Evolutionary conservation across 768 basidiomycete species (phyloP), one percentile per base, ranked within the genome.

Genomic region (Suillus americanus): DNA sequence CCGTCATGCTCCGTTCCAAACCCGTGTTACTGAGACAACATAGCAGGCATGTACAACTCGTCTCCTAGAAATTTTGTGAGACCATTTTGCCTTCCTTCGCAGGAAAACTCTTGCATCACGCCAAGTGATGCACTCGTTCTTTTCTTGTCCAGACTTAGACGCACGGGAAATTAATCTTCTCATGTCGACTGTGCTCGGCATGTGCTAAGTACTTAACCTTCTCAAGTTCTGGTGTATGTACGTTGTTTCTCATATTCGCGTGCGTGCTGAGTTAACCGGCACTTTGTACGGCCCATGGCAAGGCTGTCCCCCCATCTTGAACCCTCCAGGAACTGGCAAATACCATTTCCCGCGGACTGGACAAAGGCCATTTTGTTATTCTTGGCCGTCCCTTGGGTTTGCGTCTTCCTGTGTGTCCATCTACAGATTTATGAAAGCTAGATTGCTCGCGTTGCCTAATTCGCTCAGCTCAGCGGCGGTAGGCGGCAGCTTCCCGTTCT

Each of bases 151-250:
- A 9, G 23, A 56, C 28, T 53, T 53, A 33, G 18, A 54, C 20
- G 20, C 18, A 25, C 16, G 56, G 56, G 56, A 57, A 57, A 33
- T 54, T 54, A 54, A 54, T 54, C 20, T 54, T 54, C 53, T 54
- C 33, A n/a, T 30, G 30, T 30, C 30, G 30, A 30, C 30, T 30
- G 5, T 30, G 5, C 30, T 30, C 35, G 35, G 51, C 18, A 30
- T 18, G 16, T 28, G 30, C 30, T 30, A 30, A 30, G 30, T 30
- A 53, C 51, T 53, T 30, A 53, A 53, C 28, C 28, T 30, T 20
- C 51, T 30, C 30, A 30, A 20, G 28, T 30, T 12, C 51, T 30
- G 18, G 53, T n/a, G n/a, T n/a, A n/a, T n/a, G 10, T 54, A 54
- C 18, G 53, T 33, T 33, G 30, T 33, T 20, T 33, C 20, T 33